phyloP scores from a whole-genome alignment of 2,329 filamentous ascomycete species.

The Cytospora paraplurivora region DNA sequence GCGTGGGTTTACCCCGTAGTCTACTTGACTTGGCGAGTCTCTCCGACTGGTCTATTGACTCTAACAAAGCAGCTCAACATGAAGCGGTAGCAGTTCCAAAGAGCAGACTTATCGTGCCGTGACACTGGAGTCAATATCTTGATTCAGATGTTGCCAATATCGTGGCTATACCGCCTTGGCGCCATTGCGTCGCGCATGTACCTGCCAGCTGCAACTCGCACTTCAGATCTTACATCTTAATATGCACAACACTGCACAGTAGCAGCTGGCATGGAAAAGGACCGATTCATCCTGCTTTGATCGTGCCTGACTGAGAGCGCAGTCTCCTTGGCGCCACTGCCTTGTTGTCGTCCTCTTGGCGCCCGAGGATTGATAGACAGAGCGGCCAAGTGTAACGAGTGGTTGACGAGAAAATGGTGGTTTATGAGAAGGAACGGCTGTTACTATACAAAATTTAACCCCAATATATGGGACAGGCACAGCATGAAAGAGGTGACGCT shows the following conservation, averaged over 20 bases:
- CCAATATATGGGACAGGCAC: neutral
- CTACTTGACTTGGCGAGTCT: neutral
- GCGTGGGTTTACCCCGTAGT: neutral
- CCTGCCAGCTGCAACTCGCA: neutral
- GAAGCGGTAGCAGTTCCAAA: neutral
- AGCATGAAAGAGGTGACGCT: neutral
- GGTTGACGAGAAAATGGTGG: neutral
- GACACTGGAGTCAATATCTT: neutral
- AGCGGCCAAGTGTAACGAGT: neutral
- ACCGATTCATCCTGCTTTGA: neutral
- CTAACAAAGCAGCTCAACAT: neutral
- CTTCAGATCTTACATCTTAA: constrained; percentile 5
- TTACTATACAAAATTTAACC: neutral
- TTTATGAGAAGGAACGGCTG: neutral
- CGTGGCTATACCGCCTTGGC: neutral
- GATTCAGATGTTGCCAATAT: neutral
- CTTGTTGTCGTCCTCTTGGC: neutral
- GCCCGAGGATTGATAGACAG: neutral
- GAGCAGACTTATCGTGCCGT: neutral
- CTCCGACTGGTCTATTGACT: neutral
- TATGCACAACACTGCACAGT: constrained; percentile 7
- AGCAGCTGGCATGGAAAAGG: constrained; percentile 14
- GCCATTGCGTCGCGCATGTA: neutral
- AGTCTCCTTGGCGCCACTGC: neutral
- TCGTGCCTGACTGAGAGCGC: neutral